These are phyloP conservation scores for Teratosphaeriaceae sp. DNA, from an alignment of 2,329 filamentous ascomycete genomes.

Conservation along the genomic window DNA sequence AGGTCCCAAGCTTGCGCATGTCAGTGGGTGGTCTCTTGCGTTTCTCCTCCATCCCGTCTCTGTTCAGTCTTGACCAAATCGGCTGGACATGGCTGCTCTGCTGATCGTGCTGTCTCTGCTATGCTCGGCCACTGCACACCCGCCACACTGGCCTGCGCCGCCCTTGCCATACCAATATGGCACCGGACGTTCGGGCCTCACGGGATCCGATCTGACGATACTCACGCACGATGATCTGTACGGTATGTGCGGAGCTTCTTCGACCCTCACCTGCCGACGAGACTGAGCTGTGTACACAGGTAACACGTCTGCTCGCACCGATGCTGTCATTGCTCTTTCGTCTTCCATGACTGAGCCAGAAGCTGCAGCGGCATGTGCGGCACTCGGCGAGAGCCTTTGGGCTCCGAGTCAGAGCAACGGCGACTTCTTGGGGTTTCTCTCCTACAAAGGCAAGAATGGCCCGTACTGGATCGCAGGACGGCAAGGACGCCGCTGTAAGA, in stretches of 20 bases:
- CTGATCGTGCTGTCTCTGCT: background rate
- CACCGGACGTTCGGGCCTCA: constrained; percentile 6
- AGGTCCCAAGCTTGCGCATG: too few species aligned
- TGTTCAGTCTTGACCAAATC: too few species aligned
- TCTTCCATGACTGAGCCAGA: constrained; percentile 3
- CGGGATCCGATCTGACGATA: constrained; percentile 24
- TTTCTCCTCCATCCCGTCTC: too few species aligned
- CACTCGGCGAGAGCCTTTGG: constrained; percentile 12
- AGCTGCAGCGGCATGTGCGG: constrained; percentile 1
- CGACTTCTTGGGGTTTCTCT: constrained; percentile 13
- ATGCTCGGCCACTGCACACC: background rate
- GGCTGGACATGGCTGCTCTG: background rate
- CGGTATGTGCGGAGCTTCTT: constrained; percentile 7
- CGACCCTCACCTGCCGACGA: background rate
- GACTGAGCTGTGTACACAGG: background rate
- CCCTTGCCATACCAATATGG: too few species aligned
- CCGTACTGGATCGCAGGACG: constrained; percentile 13
- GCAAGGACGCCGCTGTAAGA: constrained; percentile 2
- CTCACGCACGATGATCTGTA: constrained; percentile 16
- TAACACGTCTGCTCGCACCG: constrained; percentile 6
- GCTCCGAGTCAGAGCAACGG: constrained; percentile 5
- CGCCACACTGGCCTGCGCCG: background rate
- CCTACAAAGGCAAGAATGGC: constrained; percentile 13
- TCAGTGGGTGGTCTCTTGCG: too few species aligned
- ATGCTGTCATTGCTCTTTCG: constrained; percentile 4